A percentile compares a stretch with the other conserved stretches of the same genome.
phyloP scores from a whole-genome alignment of 2,329 filamentous ascomycete genomes.

The Talaromyces sp. region DNA sequence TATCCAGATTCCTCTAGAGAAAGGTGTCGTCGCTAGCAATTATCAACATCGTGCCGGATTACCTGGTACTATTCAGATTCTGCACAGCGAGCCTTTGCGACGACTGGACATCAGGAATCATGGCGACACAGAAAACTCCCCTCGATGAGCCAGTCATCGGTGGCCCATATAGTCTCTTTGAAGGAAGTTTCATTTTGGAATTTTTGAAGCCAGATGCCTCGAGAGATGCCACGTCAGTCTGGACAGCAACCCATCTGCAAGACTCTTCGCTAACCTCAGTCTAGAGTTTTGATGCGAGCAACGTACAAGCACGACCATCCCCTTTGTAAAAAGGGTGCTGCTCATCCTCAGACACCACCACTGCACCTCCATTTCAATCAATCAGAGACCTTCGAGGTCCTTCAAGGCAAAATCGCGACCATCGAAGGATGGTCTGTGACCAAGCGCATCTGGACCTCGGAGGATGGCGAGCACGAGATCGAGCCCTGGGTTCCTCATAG shows the following conservation, averaged over 20 bases:
- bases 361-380: conserved; percentile 6
- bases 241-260: too few relatives aligned
- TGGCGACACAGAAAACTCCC: neutral
- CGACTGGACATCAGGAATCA: neutral
- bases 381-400: conserved; percentile 5
- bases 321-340: neutral
- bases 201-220: conserved; percentile 9
- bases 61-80: neutral
- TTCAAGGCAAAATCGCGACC: neutral
- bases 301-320: neutral
- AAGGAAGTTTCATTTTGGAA: conserved; percentile 9
- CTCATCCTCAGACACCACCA: conserved; percentile 1
- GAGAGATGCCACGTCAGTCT: neutral
- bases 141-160: conserved; percentile 1
- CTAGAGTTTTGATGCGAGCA: neutral
- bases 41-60: neutral
- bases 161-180: conserved; percentile 5
- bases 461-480: neutral
- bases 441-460: neutral
- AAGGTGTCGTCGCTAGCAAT: neutral
- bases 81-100: neutral
- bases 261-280: neutral
- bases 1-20: neutral
- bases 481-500: conserved; percentile 5
- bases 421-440: neutral